Evolutionary conservation across 257 asterid genomes (phyloP), one percentile per base, ranked within the genome.

Genomic region (Echites panduratus): DNA sequence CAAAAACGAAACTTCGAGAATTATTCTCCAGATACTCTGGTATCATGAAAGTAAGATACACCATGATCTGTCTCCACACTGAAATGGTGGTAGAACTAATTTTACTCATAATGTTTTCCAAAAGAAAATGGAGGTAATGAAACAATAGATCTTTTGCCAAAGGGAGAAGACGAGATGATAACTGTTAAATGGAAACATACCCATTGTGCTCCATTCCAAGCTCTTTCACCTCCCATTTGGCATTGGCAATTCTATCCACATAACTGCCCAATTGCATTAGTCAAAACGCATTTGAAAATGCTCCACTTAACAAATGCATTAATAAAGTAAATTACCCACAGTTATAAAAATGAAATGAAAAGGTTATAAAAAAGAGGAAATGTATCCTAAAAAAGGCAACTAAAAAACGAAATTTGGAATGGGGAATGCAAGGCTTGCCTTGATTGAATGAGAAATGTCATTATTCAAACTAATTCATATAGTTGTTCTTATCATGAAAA

Each of bases 181-280:
- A 32, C 9, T 38, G 29, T 38, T 66, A 17, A 20, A 56, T 12
- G 35, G 65, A 72, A 74, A 82, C 89, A 44, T 87, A 95, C 99
- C 99, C 98, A 68, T 92, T 95, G 76, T 95, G 99, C 87, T 95
- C 99, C 81, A 90, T 70, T 66, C 99, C 98, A 56, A 95, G 99
- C 85, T 92, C 98, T 80, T 88, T 92, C 83, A 95, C 95, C 82
- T 95, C 99, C 99, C 99, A 95, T 85, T 89, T 95, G 41, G 96
- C 96, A 82, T 72, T 89, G 77, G 97, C 88, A 66, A 95, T 84
- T 70, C 97, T 89, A 76, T 95, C 99, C 66, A 86, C 96, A 77
- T 95, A 95, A 89, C 99, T 95, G 96, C 86, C 71, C 83, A 83
- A 84, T 64, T 45, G 17, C 22, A 44, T 44, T 14, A 14, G 68